phyloP scores from a whole-genome alignment of 768 basidiomycete genomes.

The Russula ochroleuca region DNA sequence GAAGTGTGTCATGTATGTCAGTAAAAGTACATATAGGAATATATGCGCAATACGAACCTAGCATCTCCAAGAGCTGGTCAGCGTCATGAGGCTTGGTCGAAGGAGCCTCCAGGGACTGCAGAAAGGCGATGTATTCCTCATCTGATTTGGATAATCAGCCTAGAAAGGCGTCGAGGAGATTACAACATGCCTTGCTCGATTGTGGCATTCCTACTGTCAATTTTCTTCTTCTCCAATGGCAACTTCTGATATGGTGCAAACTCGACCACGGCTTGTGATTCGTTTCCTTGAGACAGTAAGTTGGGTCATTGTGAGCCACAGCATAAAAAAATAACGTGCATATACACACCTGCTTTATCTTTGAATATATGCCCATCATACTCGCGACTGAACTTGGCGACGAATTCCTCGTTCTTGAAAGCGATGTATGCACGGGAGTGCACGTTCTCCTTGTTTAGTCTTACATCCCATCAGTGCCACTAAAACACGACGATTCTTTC shows the following conservation, averaged over 20 bases:
- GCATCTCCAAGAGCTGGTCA: constrained; percentile 53
- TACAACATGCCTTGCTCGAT: constrained; percentile 73
- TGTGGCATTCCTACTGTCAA: constrained; percentile 75
- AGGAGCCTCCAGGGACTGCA: constrained; percentile 62
- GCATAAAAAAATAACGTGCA: background rate
- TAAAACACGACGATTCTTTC: background rate
- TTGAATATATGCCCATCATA: constrained; percentile 92
- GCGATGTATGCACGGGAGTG: constrained; percentile 89
- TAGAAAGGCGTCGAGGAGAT: constrained; percentile 1
- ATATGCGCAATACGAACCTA: constrained; percentile 43
- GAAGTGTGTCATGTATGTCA: background rate
- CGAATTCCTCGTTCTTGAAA: constrained; percentile 70
- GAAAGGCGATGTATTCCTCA: constrained; percentile 78
- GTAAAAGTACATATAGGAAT: background rate
- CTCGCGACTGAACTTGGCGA: constrained; percentile 71
- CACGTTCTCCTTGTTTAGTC: constrained; percentile 78
- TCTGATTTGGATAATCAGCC: constrained; percentile 41
- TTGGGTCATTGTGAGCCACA: background rate
- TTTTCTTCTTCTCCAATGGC: constrained; percentile 70
- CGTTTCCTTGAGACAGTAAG: constrained; percentile 55
- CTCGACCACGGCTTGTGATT: constrained; percentile 86
- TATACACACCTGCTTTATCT: constrained; percentile 77
- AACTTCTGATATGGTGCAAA: constrained; percentile 90
- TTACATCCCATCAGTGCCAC: constrained; percentile 30
- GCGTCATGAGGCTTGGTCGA: constrained; percentile 47